Evolutionary conservation across 495 filamentous ascomycete genomes (phyloP), one percentile per base, ranked within the genome.

Genomic region (Oidiodendron maius): DNA sequence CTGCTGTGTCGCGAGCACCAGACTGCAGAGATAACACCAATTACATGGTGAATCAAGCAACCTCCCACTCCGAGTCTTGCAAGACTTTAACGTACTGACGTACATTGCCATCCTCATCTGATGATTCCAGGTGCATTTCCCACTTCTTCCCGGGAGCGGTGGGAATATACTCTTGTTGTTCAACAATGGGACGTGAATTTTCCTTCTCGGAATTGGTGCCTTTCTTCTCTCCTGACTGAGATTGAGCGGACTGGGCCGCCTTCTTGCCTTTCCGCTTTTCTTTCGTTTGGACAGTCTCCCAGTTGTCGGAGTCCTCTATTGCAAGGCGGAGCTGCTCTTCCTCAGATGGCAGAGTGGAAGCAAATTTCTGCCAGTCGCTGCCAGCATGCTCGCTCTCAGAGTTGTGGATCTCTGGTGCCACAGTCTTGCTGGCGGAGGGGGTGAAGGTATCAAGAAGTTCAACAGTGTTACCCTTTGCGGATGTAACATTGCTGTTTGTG

Each of bases 401-500:
- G 10, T 32, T 50, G 12, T 32, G 44, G 42, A 32, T 4, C 20
- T 51, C 56, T 3, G 30, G n/a, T 25, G 15, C 10, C 60, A 13
- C 39, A 8, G 41, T n/a, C 26, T 15, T 60, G 44, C 25, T 30
- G 17, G 58, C 65, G 13, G 72, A 64, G 12, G 71, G 64, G 32
- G 88, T 85, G 50, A 87, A 87, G 1, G 89, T 95, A 61, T 93
- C 88, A 11, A 93, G 73, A 1, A 88, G 75, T 40, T 82, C 70
- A 2, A 21, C 9, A 4, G 45, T 35, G 35, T 59, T 55, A 10
- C 58, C 47, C 17, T 55, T 53, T 17, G 62, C 59, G 26, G 37
- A 12, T 17, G n/a, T 17, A 10, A 10, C 20, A 9, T 44, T 30
- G 5, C 41, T 15, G 23, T 44, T 44, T 9, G 38, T 40, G 26